Percentiles rank a stretch among this genome's conserved stretches.
Evolutionary conservation across 1,284 basidiomycete species (phyloP).

Genomic region (Cryptococcus jaspeensis): DNA sequence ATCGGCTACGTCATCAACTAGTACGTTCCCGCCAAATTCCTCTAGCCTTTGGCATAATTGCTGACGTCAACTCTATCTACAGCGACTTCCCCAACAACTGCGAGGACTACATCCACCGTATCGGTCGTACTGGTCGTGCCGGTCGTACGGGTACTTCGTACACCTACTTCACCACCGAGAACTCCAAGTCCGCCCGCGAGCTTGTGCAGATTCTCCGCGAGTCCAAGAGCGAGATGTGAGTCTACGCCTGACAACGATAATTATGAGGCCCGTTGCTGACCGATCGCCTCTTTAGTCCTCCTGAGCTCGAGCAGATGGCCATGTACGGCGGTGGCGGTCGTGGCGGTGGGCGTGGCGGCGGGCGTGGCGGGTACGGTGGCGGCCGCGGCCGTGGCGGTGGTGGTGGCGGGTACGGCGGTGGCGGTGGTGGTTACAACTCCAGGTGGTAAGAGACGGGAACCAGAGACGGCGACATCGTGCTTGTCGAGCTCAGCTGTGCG

Average conservation of each 20-base stretch:
- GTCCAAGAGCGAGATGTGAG: conserved; percentile 72
- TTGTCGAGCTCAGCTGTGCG: no score
- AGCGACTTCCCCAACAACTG: conserved; percentile 87
- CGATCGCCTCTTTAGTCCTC: conserved; percentile 54
- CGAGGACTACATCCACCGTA: conserved; percentile 58
- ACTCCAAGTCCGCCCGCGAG: conserved; percentile 90
- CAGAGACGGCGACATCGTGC: no score
- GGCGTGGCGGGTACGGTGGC: conserved; percentile 59
- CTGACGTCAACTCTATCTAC: conserved; percentile 56
- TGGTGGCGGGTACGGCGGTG: conserved; percentile 42
- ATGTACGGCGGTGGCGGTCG: conserved; percentile 70
- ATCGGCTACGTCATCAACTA: conserved; percentile 42
- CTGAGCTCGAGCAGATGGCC: conserved; percentile 90
- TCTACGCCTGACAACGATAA: background rate
- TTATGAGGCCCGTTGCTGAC: background rate
- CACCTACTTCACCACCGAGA: conserved; percentile 95
- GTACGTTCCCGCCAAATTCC: conserved; percentile 14
- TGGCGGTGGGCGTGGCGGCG: conserved; percentile 48
- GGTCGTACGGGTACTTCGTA: conserved; percentile 68
- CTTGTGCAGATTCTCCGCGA: conserved; percentile 84
- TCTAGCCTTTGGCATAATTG: background rate
- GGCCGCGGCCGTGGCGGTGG: conserved; percentile 35
- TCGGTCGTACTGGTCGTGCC: conserved; percentile 60
- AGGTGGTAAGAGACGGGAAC: conserved; percentile 7
- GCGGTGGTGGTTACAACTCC: conserved; percentile 19